phyloP scores from a whole-genome alignment of 495 filamentous ascomycete species.

The Penicillium subrubescens region DNA sequence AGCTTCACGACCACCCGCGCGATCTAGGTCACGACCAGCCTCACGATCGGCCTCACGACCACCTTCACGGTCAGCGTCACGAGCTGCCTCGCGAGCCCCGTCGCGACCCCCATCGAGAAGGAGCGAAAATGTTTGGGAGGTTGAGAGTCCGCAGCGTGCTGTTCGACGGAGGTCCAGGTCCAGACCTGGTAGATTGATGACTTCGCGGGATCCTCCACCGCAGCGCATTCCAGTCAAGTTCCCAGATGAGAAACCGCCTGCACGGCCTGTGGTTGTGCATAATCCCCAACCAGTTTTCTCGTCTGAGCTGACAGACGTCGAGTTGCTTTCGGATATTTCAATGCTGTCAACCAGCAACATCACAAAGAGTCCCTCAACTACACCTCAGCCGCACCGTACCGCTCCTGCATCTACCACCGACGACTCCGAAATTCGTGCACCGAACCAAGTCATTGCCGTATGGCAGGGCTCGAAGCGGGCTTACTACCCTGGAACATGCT shows the following conservation, averaged over 20 bases:
- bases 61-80: background rate
- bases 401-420: constrained; percentile 1
- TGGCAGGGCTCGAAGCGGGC: constrained; percentile 53
- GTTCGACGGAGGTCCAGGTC: constrained; percentile 32
- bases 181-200: constrained; percentile 15
- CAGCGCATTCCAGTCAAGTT: constrained; percentile 11
- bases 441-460: constrained; percentile 52
- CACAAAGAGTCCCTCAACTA: constrained; percentile 16
- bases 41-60: background rate
- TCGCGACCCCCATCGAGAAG: constrained; percentile 8
- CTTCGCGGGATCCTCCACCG: constrained; percentile 14
- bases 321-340: constrained; percentile 16
- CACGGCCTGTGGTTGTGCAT: constrained; percentile 13
- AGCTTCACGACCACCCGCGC: background rate
- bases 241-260: constrained; percentile 8
- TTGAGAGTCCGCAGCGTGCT: constrained; percentile 35
- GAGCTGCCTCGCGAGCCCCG: background rate
- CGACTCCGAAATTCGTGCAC: constrained; percentile 29
- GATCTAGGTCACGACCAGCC: background rate
- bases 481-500: constrained; percentile 54
- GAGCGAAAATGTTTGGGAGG: constrained; percentile 42
- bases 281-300: constrained; percentile 13
- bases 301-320: constrained; percentile 21
- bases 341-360: constrained; percentile 11
- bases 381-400: constrained; percentile 9